These are phyloP conservation scores for Yamadazyma phyllophila DNA, from an alignment of 805 yeast genomes.

Conservation along the genomic window DNA sequence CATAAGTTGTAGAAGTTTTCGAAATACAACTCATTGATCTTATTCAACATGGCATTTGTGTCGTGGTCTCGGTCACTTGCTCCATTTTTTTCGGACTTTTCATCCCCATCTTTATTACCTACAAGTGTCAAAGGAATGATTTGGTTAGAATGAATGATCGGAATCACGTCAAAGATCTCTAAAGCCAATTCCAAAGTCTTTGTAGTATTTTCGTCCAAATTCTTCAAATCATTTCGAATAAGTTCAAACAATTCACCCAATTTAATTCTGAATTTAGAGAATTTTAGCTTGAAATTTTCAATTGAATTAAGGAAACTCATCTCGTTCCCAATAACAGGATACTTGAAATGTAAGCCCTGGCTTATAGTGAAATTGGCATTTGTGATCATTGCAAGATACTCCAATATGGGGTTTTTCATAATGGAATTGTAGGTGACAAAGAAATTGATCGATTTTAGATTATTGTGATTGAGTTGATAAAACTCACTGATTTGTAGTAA, in stretches of 20 bases:
- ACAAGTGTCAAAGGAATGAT: constrained; percentile 41
- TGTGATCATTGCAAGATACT: constrained; percentile 62
- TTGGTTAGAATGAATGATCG: constrained; percentile 42
- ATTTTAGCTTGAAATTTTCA: constrained; percentile 62
- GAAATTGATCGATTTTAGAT: constrained; percentile 50
- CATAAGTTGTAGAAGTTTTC: constrained; percentile 69
- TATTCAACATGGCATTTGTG: constrained; percentile 11
- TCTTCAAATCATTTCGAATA: constrained; percentile 51
- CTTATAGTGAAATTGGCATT: constrained; percentile 72
- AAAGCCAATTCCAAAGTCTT: constrained; percentile 54
- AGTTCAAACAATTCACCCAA: constrained; percentile 63
- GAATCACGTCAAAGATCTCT: constrained; percentile 61
- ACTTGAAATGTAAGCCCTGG: constrained; percentile 70
- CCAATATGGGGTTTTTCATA: constrained; percentile 63
- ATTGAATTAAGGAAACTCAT: constrained; percentile 59
- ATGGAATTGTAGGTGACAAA: constrained; percentile 72
- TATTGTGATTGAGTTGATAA: constrained; percentile 17
- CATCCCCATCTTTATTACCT: constrained; percentile 29
- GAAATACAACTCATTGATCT: constrained; percentile 59
- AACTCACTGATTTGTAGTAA: constrained; percentile 69
- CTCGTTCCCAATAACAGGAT: constrained; percentile 69
- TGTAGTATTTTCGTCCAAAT: constrained; percentile 32
- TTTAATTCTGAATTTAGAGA: constrained; percentile 58
- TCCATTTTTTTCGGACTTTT: constrained; percentile 30
- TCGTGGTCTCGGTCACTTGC: background rate